These are phyloP conservation scores for Holtermannia corniformis DNA, from an alignment of 768 basidiomycete species.

Conservation along the genomic window DNA sequence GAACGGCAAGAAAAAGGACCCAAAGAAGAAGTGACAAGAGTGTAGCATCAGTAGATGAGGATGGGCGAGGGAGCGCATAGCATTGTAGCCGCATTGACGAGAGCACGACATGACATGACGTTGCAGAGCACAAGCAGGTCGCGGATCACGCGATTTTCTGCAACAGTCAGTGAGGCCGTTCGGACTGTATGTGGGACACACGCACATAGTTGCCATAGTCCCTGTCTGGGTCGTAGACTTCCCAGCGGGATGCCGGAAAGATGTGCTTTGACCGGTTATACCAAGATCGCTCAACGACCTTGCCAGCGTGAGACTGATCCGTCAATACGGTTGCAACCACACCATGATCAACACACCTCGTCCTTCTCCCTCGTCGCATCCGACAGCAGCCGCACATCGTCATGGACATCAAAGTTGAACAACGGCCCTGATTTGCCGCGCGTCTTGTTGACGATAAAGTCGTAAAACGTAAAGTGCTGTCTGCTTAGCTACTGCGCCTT, in stretches of 20 bases:
- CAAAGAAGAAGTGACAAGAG: background rate
- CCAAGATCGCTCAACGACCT: conserved; percentile 92
- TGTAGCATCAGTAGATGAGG: too few relatives aligned
- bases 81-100: background rate
- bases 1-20: background rate
- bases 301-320: conserved; percentile 69
- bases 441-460: conserved; percentile 96
- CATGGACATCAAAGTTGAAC: conserved; percentile 98
- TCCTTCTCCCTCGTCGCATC: conserved; percentile 97
- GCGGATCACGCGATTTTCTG: conserved; percentile 12
- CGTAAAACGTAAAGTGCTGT: conserved; percentile 97
- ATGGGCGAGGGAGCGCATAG: too few relatives aligned
- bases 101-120: background rate
- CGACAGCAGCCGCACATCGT: conserved; percentile 85
- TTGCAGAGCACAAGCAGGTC: too few relatives aligned
- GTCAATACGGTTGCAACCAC: background rate
- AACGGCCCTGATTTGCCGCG: conserved; percentile 95
- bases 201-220: conserved; percentile 88
- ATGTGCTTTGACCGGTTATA: conserved; percentile 96
- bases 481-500: conserved; percentile 1
- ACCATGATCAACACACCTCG: conserved; percentile 52
- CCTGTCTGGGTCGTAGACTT: conserved; percentile 94
- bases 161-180: background rate
- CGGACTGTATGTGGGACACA: conserved; percentile 1
- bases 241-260: conserved; percentile 93